phyloP scores from a whole-genome alignment of 2,329 filamentous ascomycete species.

The Triangularia setosa region DNA sequence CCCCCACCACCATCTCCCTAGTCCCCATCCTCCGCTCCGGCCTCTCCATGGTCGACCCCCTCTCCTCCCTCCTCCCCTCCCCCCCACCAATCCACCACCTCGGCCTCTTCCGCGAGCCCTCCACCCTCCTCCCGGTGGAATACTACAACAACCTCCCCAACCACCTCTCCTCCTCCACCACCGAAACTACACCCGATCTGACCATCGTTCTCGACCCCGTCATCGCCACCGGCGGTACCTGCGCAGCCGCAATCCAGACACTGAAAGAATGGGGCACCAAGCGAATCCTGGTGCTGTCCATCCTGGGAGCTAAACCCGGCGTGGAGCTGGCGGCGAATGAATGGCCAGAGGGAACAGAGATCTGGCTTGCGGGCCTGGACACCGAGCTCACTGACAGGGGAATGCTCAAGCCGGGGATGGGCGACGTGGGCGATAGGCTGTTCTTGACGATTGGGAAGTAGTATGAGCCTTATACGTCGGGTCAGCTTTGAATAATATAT shows the following conservation, averaged over 20 bases:
- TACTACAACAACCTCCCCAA: constrained; percentile 97
- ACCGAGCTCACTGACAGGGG: constrained; percentile 67
- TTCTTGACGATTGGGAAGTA: constrained; percentile 87
- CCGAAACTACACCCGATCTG: constrained; percentile 45
- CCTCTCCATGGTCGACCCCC: constrained; percentile 74
- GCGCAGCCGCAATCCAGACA: constrained; percentile 83
- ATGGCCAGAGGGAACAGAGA: constrained; percentile 72
- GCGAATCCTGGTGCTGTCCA: constrained; percentile 69
- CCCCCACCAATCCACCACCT: constrained; percentile 87
- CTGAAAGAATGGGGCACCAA: constrained; percentile 89
- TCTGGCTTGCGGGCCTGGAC: constrained; percentile 83
- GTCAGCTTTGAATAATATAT: neutral
- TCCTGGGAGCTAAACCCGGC: constrained; percentile 72
- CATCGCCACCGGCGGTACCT: constrained; percentile 89
- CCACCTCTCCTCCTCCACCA: constrained; percentile 44
- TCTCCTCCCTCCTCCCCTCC: constrained; percentile 63
- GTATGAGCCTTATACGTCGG: neutral
- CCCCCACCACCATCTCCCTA: constrained; percentile 67
- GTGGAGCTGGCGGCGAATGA: constrained; percentile 66
- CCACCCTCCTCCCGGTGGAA: constrained; percentile 83
- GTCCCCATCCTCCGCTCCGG: constrained; percentile 92
- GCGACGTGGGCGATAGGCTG: constrained; percentile 85
- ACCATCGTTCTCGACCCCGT: constrained; percentile 88
- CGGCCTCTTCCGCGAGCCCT: constrained; percentile 87
- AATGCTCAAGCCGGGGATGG: constrained; percentile 87